Conservation (phyloP, 129 eudicot species). For the Logfia minima region DNA sequence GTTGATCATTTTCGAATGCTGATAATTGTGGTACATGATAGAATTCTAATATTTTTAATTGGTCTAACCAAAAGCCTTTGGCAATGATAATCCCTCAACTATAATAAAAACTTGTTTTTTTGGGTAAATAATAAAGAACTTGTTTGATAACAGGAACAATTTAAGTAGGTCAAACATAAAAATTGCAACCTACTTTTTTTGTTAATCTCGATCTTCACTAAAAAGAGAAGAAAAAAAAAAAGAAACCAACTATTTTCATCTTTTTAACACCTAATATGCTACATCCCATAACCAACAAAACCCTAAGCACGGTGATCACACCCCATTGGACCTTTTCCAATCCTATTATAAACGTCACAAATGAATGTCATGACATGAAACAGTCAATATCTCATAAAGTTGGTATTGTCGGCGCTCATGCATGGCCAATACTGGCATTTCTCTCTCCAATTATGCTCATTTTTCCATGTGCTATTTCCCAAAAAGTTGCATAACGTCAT, state of each 20-base stretch:
- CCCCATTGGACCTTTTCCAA: neutral
- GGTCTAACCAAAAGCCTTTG: neutral
- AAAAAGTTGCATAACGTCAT: conserved; percentile 5
- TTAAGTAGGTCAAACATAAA: too few species aligned
- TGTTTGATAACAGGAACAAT: too few species aligned
- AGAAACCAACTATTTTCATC: too few species aligned
- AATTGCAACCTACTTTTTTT: too few species aligned
- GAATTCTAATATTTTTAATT: neutral
- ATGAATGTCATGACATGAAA: neutral
- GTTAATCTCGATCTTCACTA: too few species aligned
- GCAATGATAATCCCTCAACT: neutral
- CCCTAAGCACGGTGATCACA: too few species aligned
- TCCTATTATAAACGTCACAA: neutral
- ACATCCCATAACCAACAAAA: too few species aligned
- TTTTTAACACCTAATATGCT: too few species aligned
- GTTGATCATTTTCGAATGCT: too few species aligned
- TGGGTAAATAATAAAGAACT: too few species aligned
- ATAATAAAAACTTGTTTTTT: too few species aligned
- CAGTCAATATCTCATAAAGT: neutral
- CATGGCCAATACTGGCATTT: conserved; percentile 14
- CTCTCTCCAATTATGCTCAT: conserved; percentile 6
- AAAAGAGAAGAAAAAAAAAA: too few species aligned
- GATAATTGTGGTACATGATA: neutral
- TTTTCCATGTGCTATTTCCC: conserved; percentile 1
- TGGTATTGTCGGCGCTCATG: neutral